phyloP scores from a whole-genome alignment of 805 yeast species.

The Saccharomycopsis malanga region DNA sequence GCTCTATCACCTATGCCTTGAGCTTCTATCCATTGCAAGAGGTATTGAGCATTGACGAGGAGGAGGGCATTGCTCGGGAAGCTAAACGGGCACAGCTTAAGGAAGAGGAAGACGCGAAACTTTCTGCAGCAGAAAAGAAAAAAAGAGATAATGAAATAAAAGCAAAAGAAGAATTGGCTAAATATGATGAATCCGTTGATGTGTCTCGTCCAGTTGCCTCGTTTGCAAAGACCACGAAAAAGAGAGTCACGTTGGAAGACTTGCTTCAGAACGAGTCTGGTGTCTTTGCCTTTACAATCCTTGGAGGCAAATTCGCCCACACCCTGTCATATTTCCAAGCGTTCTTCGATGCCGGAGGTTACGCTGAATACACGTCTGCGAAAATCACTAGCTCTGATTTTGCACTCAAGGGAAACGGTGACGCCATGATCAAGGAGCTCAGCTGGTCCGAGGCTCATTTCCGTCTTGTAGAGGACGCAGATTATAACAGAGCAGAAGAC shows the following conservation, averaged over 20 bases:
- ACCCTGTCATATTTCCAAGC: constrained; percentile 63
- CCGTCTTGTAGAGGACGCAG: constrained; percentile 51
- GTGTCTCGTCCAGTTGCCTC: constrained; percentile 25
- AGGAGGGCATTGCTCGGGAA: constrained; percentile 46
- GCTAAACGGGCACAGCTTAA: constrained; percentile 33
- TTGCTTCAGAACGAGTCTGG: constrained; percentile 61
- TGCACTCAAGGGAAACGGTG: constrained; percentile 52
- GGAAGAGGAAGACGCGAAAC: constrained; percentile 29
- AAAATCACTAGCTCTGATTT: constrained; percentile 33
- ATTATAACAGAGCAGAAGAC: constrained; percentile 48
- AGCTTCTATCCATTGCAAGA: constrained; percentile 82
- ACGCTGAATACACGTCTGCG: constrained; percentile 53
- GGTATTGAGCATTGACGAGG: constrained; percentile 70
- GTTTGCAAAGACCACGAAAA: constrained; percentile 31
- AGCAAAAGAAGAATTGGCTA: constrained; percentile 28
- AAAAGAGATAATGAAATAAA: constrained; percentile 27
- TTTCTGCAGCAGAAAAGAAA: constrained; percentile 26
- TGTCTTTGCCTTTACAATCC: constrained; percentile 60
- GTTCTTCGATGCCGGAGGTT: constrained; percentile 69
- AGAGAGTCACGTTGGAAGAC: constrained; percentile 51
- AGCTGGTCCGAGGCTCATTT: constrained; percentile 63
- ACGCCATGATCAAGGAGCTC: constrained; percentile 68
- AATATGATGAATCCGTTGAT: constrained; percentile 30
- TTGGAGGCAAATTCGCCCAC: constrained; percentile 49
- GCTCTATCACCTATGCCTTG: constrained; percentile 62